These are phyloP conservation scores for Thozetella sp. DNA, from an alignment of 495 filamentous ascomycete species.

Conservation along the genomic window DNA sequence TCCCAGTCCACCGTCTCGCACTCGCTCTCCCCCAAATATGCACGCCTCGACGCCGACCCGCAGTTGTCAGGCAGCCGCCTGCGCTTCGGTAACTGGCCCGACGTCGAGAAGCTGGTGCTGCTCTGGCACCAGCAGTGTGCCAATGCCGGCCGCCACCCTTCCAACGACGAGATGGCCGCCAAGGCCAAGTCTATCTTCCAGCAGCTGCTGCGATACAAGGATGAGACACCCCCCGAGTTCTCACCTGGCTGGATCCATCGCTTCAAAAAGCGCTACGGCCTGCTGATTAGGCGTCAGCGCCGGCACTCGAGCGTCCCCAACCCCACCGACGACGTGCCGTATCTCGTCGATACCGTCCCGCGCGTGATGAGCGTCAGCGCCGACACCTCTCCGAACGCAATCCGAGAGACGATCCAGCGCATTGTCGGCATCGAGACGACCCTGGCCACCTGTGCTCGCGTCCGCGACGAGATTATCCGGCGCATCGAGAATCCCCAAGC, in stretches of 20 bases:
- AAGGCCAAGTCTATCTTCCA: constrained; percentile 52
- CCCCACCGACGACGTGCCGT: constrained; percentile 46
- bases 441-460: constrained; percentile 47
- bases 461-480: constrained; percentile 49
- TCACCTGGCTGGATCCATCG: constrained; percentile 57
- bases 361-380: constrained; percentile 47
- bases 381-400: constrained; percentile 45
- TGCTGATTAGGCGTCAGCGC: constrained; percentile 49
- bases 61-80: constrained; percentile 52
- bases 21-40: constrained; percentile 53
- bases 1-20: constrained; percentile 55
- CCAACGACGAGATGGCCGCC: constrained; percentile 53
- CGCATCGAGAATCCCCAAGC: constrained; percentile 33
- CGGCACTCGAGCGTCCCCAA: constrained; percentile 39
- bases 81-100: constrained; percentile 56
- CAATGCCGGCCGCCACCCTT: constrained; percentile 43
- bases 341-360: constrained; percentile 48
- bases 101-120: constrained; percentile 55
- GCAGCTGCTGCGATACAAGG: constrained; percentile 50
- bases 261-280: constrained; percentile 55
- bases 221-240: constrained; percentile 49
- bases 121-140: constrained; percentile 50
- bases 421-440: constrained; percentile 46
- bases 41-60: constrained; percentile 51
- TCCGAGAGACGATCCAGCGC: constrained; percentile 45